Evolutionary conservation across 768 basidiomycete species (phyloP).

Genomic region (Royoungia palumana): DNA sequence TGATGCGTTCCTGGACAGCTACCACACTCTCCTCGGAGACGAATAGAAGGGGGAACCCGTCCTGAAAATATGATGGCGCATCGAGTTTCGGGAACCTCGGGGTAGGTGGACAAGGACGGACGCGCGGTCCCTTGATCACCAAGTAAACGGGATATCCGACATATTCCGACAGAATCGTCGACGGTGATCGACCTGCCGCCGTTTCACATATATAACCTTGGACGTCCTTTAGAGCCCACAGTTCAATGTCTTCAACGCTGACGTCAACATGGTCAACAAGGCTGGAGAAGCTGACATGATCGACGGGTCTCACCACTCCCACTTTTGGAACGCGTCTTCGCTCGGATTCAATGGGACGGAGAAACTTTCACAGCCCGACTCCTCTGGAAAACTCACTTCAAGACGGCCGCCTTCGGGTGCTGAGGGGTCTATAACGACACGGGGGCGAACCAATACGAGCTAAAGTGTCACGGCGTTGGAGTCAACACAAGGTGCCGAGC

Average conservation of each 20-base stretch:
- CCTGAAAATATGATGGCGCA: constrained; percentile 59
- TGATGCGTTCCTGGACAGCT: constrained; percentile 48
- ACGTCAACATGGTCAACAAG: not conserved
- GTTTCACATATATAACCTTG: constrained; percentile 68
- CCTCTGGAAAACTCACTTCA: constrained; percentile 56
- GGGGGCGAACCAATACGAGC: constrained; percentile 68
- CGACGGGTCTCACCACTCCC: constrained; percentile 50
- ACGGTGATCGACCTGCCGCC: constrained; percentile 41
- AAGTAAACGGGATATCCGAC: constrained; percentile 60
- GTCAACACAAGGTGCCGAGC: not conserved
- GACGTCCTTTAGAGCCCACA: constrained; percentile 47
- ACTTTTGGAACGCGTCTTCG: constrained; percentile 43
- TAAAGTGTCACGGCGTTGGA: constrained; percentile 22
- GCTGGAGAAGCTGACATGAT: not conserved
- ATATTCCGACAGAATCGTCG: constrained; percentile 57
- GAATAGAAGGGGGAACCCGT: constrained; percentile 67
- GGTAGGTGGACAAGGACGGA: constrained; percentile 52
- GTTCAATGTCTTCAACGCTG: constrained; percentile 49
- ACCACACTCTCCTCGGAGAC: constrained; percentile 64
- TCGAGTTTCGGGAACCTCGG: constrained; percentile 53
- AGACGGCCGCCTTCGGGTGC: constrained; percentile 48
- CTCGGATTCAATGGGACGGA: constrained; percentile 56
- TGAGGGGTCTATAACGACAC: constrained; percentile 44
- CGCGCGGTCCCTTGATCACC: constrained; percentile 60
- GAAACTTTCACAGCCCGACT: constrained; percentile 55